These are phyloP conservation scores for Phlebopus sp. DNA, from an alignment of 1,284 basidiomycete species.

Conservation along the genomic window DNA sequence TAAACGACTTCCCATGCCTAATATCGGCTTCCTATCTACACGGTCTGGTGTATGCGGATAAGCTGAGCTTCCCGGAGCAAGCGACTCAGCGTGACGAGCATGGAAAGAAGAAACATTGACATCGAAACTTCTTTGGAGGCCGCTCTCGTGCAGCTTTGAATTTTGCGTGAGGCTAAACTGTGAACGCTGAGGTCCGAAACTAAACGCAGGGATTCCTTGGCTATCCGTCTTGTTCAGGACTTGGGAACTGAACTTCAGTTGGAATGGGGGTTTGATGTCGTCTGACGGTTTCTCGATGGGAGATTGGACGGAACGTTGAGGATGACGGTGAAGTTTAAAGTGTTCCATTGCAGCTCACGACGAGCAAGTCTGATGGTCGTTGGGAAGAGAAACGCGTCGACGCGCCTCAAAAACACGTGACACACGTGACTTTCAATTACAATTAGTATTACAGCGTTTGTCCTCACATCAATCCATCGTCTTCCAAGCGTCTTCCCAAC, in stretches of 20 bases:
- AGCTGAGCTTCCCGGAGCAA: slow-evolving; percentile 6
- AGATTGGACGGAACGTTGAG: not conserved
- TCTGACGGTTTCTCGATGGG: not conserved
- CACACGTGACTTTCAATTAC: slow-evolving; percentile 11
- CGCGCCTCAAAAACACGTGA: slow-evolving; percentile 23
- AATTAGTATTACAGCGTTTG: no score
- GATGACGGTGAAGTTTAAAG: not conserved
- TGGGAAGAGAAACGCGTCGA: not conserved
- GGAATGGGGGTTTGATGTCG: slow-evolving; percentile 12
- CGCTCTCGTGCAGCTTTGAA: slow-evolving; percentile 9
- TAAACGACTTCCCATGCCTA: slow-evolving; percentile 10
- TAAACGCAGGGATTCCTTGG: slow-evolving; percentile 4
- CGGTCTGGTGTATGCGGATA: slow-evolving; percentile 5
- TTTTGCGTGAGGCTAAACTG: slow-evolving; percentile 8
- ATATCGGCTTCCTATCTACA: slow-evolving; percentile 5
- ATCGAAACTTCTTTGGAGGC: slow-evolving; percentile 8
- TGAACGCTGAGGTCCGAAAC: slow-evolving; percentile 8
- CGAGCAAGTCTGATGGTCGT: not conserved
- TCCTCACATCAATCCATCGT: not conserved
- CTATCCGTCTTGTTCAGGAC: slow-evolving; percentile 13
- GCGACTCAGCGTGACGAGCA: slow-evolving; percentile 14
- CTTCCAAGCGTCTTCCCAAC: slow-evolving; percentile 69
- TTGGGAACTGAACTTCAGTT: slow-evolving; percentile 19
- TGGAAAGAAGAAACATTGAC: slow-evolving; percentile 10
- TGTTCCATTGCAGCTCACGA: slow-evolving; percentile 1